These are phyloP conservation scores for Juncus effusus DNA, from an alignment of 176 grass and related monocot species.

Conservation along the genomic window DNA sequence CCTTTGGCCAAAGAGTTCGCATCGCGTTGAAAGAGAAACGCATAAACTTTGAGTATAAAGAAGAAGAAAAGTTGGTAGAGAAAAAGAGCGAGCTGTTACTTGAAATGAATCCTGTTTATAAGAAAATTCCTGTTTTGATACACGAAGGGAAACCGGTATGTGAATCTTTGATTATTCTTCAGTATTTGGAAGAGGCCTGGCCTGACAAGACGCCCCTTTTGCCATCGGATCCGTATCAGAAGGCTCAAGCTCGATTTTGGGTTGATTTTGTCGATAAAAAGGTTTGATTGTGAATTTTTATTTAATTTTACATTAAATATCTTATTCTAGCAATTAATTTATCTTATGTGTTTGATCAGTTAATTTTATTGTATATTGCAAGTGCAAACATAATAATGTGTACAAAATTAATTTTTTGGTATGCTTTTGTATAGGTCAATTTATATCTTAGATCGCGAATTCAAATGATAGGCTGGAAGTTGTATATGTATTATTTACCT, in stretches of 20 bases:
- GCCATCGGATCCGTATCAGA: slow-evolving; percentile 29
- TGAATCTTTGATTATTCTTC: slow-evolving; percentile 57
- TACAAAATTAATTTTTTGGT: not conserved
- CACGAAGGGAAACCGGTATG: slow-evolving; percentile 40
- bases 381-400: not conserved
- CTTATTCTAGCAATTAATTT: not conserved
- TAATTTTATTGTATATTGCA: not conserved
- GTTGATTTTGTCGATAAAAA: slow-evolving; percentile 54
- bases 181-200: slow-evolving; percentile 62
- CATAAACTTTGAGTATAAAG: slow-evolving; percentile 32
- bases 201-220: slow-evolving; percentile 11
- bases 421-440: not conserved
- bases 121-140: slow-evolving; percentile 74
- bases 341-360: not conserved
- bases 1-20: slow-evolving; percentile 42
- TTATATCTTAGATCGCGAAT: too few species aligned
- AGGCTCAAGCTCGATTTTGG: slow-evolving; percentile 46
- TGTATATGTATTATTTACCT: too few species aligned
- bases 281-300: slow-evolving; percentile 5
- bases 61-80: slow-evolving; percentile 33
- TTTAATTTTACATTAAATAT: not conserved
- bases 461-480: too few species aligned
- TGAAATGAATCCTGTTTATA: slow-evolving; percentile 54
- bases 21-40: slow-evolving; percentile 52
- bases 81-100: slow-evolving; percentile 64